Evolutionary conservation across 192 early-diverging fungal genomes (phyloP), one percentile per base, ranked within the genome.

Genomic region (Gonapodya prolifera): DNA sequence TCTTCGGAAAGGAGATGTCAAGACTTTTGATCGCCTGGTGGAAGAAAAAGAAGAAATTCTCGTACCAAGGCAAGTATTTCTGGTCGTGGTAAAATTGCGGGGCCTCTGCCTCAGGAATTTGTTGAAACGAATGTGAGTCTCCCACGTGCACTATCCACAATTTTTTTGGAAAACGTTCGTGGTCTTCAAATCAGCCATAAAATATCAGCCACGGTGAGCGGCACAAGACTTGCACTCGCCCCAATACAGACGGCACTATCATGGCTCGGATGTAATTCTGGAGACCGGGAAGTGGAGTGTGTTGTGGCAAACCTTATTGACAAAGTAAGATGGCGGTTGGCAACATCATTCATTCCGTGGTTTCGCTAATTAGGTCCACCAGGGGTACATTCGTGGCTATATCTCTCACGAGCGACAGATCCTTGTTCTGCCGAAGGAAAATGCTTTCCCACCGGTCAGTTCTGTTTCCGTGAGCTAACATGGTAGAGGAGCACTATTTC

Each of bases 301-400:
- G 88, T 93, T 75, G 80, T 99, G 34, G 95, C 95, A 0, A 92
- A 91, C 76, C 91, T 96, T 91, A 92, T 99, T 61, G 89, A 89
- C 81, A 92, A 91, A 85, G 92, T 92, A 84, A 75, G 77, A 71
- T 0, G 13, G 35, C 2, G 0, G 2, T 2, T 33, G 75, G 30
- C 1, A 69, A 2, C 33, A 1, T 23, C 28, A 33, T 33, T 18
- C 2, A 79, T 78, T 31, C 28, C 0, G n/a, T 16, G 45, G n/a
- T 32, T 18, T 0, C 29, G 2, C 82, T 69, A n/a, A 8, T 75
- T 13, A 17, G 73, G 33, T 30, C 28, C 76, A 45, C 35, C 83
- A 89, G 87, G 94, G 93, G 0, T 94, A 89, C 79, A 87, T 98
- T 13, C 92, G 92, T 69, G 95, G 95, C 1, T 96, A 98, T 82